Evolutionary conservation across 306 rosid genomes (phyloP), one percentile per base, ranked within the genome.

Genomic region (Castanea mollissima): DNA sequence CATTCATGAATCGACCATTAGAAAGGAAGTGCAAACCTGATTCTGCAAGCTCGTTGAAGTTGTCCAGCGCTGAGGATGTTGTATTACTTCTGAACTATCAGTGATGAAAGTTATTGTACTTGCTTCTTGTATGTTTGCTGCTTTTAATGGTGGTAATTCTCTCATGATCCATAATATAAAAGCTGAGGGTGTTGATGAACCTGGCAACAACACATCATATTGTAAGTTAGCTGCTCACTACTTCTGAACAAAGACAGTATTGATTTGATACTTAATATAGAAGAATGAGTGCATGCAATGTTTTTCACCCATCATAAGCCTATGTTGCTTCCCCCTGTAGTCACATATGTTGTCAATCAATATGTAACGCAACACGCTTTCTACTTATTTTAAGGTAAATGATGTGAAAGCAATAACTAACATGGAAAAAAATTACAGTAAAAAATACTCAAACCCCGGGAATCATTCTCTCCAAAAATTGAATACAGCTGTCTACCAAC

Each of bases 111-210:
- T 84, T 79, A 91, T 69, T 71, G 92, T 88, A 29, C 85, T 78
- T 35, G 92, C 97, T 87, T 91, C 92, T 38, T 38, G 83, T 69
- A 71, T 29, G 69, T 78, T 79, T 86, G 78, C 70, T 71, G 88
- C 74, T 83, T 86, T 81, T 11, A 77, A 56, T 12, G 88, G 90
- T 9, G 97, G 97, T 80, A 89, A 78, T 82, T 95, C 99, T 86
- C 97, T 88, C 96, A 88, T 89, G 81, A 87, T 88, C 97, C 98
- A 95, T 80, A 95, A 74, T 41, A 95, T 77, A 75, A 86, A 81
- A 27, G 92, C 94, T 63, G 97, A 95, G 16, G 99, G 97, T 79
- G 91, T 83, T 58, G 95, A 88, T 74, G 94, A 86, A 85, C 99
- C 99, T 95, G 88, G 82, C 82, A 73, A 77, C 84, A 71, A 59